phyloP scores from a whole-genome alignment of 1,284 basidiomycete species.

The Irpex sp. region DNA sequence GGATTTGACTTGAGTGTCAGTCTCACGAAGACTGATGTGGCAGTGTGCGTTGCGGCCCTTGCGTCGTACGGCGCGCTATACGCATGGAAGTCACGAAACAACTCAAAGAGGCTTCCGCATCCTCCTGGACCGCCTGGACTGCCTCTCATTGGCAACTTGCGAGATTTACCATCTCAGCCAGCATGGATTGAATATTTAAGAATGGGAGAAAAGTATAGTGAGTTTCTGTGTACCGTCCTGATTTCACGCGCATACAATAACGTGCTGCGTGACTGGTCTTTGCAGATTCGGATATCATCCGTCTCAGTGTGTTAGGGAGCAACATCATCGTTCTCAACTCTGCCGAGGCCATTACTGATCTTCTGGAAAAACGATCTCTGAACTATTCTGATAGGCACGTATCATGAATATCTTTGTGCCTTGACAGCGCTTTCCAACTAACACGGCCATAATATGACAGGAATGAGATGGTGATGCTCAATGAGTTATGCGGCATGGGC shows the following conservation, averaged over 20 bases:
- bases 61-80: neutral
- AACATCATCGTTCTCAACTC: neutral
- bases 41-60: neutral
- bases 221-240: neutral
- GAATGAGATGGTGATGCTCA: neutral
- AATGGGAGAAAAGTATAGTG: conserved; percentile 6
- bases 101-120: conserved; percentile 3
- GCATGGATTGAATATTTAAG: conserved; percentile 1
- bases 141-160: conserved; percentile 6
- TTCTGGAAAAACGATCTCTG: neutral
- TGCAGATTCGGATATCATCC: neutral
- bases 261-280: neutral
- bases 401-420: neutral
- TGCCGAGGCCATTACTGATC: neutral
- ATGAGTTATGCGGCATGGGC: conserved; percentile 1
- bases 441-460: neutral
- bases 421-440: neutral
- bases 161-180: conserved; percentile 4
- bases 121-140: neutral
- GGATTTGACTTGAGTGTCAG: neutral
- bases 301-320: neutral
- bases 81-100: neutral
- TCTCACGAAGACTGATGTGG: neutral
- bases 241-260: neutral
- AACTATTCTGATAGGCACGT: neutral